Conservation (phyloP, 371 early-diverging fungal species). For the Actinomortierella ambigua region DNA sequence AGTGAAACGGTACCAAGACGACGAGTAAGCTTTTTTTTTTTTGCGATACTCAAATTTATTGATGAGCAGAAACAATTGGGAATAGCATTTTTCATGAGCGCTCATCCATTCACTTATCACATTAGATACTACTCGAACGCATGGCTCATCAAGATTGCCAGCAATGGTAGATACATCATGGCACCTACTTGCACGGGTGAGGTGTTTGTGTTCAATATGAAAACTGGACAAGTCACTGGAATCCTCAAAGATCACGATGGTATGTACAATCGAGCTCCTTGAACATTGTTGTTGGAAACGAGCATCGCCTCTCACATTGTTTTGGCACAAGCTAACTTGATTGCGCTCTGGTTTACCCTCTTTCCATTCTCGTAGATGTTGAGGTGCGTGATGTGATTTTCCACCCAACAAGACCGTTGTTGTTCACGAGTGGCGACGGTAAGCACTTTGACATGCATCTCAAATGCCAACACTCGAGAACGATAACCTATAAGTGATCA, state of each 20-base stretch:
- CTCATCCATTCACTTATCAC: too few species aligned
- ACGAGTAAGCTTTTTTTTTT: conserved; percentile 59
- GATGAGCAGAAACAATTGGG: too few species aligned
- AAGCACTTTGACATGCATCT: conserved; percentile 14
- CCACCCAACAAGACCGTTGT: conserved; percentile 77
- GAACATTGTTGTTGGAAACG: background rate
- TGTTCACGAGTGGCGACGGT: conserved; percentile 89
- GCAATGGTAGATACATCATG: conserved; percentile 83
- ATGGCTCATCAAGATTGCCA: conserved; percentile 87
- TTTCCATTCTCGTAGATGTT: conserved; percentile 53
- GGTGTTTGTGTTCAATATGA: conserved; percentile 80
- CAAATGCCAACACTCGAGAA: background rate
- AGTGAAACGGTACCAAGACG: conserved; percentile 73
- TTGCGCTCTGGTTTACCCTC: background rate
- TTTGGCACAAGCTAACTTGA: background rate
- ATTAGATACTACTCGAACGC: conserved; percentile 85
- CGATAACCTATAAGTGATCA: background rate
- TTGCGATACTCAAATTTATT: too few species aligned
- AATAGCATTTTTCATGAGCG: too few species aligned
- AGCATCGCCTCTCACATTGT: too few species aligned
- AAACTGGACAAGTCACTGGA: conserved; percentile 73
- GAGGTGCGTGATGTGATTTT: conserved; percentile 93
- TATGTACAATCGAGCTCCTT: conserved; percentile 15
- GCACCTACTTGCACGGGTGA: conserved; percentile 91
- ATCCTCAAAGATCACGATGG: conserved; percentile 83